phyloP scores from a whole-genome alignment of 2,329 filamentous ascomycete species.

The Chrysoporthe austroafricana region DNA sequence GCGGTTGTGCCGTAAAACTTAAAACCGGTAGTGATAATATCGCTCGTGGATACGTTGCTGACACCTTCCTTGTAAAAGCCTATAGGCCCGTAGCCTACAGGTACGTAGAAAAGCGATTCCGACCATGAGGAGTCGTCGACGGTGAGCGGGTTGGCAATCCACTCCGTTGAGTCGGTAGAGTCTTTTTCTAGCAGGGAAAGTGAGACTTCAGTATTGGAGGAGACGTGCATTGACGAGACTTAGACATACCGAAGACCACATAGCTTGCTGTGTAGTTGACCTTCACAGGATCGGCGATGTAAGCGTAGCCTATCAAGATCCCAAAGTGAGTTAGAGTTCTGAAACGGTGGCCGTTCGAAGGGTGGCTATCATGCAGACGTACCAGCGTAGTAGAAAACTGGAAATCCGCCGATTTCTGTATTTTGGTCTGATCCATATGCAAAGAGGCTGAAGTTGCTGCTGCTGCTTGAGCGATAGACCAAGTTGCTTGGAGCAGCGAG shows the following conservation, averaged over 20 bases:
- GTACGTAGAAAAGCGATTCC: slow-evolving; percentile 21
- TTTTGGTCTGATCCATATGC: slow-evolving; percentile 15
- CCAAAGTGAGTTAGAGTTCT: no score
- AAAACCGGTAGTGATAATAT: slow-evolving; percentile 21
- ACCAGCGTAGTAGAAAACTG: slow-evolving; percentile 23
- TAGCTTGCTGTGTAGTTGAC: slow-evolving; percentile 22
- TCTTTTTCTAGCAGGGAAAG: not conserved
- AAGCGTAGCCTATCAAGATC: slow-evolving; percentile 11
- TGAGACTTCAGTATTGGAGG: not conserved
- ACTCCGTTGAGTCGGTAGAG: slow-evolving; percentile 18
- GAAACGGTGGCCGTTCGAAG: not conserved
- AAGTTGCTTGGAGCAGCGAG: slow-evolving; percentile 1
- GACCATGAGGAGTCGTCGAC: slow-evolving; percentile 12
- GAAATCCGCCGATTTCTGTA: slow-evolving; percentile 20
- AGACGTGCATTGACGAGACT: no score
- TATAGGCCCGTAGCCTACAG: slow-evolving; percentile 1
- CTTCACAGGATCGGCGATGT: slow-evolving; percentile 22
- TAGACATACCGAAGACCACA: slow-evolving; percentile 13
- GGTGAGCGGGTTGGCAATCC: slow-evolving; percentile 18
- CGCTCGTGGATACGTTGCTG: slow-evolving; percentile 4
- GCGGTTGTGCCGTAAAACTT: slow-evolving; percentile 23
- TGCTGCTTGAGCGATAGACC: not conserved
- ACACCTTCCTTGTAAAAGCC: slow-evolving; percentile 22
- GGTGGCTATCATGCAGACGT: not conserved
- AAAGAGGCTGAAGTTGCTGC: slow-evolving; percentile 25